Conservation (phyloP, 2,329 filamentous ascomycete species). For the Aspergillus awamori region DNA sequence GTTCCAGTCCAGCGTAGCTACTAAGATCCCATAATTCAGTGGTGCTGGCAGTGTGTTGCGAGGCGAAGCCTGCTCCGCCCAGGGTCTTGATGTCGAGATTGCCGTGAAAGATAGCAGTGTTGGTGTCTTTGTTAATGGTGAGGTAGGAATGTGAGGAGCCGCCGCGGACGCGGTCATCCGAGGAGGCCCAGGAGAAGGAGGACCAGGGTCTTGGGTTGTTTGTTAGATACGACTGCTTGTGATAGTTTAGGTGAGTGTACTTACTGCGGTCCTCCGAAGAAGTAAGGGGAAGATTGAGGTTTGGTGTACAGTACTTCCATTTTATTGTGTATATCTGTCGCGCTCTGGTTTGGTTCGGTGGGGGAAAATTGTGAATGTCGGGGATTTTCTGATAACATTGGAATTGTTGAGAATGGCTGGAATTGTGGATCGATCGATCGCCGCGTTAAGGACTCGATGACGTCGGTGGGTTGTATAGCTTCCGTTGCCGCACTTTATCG, state of each 20-base stretch:
- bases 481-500: not conserved
- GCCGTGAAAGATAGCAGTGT: constrained; percentile 63
- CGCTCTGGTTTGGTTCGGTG: not conserved
- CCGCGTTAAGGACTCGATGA: not conserved
- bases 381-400: not conserved
- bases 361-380: not conserved
- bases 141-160: constrained; percentile 65
- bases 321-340: not conserved
- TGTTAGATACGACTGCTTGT: not conserved
- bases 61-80: constrained; percentile 80
- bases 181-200: constrained; percentile 62
- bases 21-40: constrained; percentile 65
- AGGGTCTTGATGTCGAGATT: constrained; percentile 72
- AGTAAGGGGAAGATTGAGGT: not conserved
- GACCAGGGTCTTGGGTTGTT: constrained; percentile 18
- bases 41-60: constrained; percentile 67
- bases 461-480: not conserved
- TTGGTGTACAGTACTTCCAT: not conserved
- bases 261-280: constrained; percentile 22
- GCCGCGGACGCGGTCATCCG: constrained; percentile 77
- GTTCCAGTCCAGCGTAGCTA: constrained; percentile 61
- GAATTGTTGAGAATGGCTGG: not conserved
- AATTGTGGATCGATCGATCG: constrained; percentile 12
- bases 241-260: not conserved
- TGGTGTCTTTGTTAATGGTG: constrained; percentile 35